Conservation (phyloP, 2,329 filamentous ascomycete species). For the Monilinia aucupariae region DNA sequence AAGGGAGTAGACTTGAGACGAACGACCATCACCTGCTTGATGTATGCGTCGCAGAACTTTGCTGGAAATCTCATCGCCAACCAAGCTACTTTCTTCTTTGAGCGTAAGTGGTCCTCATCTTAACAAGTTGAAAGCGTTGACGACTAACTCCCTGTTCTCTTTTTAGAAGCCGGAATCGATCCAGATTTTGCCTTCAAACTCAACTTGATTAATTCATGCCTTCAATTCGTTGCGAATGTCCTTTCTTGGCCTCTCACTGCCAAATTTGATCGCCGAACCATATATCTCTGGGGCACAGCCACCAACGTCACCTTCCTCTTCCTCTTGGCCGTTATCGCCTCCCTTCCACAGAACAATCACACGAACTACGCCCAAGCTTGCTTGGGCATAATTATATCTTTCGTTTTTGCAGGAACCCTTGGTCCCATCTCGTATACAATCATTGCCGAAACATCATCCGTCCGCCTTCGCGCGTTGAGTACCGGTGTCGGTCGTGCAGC, state of each 20-base stretch:
- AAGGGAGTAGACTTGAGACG: conserved; percentile 51
- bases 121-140: conserved; percentile 17
- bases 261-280: conserved; percentile 57
- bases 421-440: conserved; percentile 62
- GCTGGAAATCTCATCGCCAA: conserved; percentile 60
- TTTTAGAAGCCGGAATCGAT: conserved; percentile 53
- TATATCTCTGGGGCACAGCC: conserved; percentile 56
- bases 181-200: conserved; percentile 53
- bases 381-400: conserved; percentile 59
- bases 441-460: conserved; percentile 60
- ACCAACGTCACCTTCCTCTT: conserved; percentile 51
- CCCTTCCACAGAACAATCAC: conserved; percentile 39
- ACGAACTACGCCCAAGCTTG: conserved; percentile 53
- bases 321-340: conserved; percentile 54
- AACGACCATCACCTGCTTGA: conserved; percentile 52
- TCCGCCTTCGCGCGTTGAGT: conserved; percentile 59
- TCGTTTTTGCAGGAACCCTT: conserved; percentile 57
- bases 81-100: conserved; percentile 57
- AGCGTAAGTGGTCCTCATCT: conserved; percentile 25
- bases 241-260: conserved; percentile 62
- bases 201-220: conserved; percentile 58
- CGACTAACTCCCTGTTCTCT: conserved; percentile 33
- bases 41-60: conserved; percentile 55
- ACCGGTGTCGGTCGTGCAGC: conserved; percentile 58
- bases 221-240: conserved; percentile 58